Evolutionary conservation across 768 basidiomycete genomes (phyloP).

Genomic region (Lactarius hatsudake): DNA sequence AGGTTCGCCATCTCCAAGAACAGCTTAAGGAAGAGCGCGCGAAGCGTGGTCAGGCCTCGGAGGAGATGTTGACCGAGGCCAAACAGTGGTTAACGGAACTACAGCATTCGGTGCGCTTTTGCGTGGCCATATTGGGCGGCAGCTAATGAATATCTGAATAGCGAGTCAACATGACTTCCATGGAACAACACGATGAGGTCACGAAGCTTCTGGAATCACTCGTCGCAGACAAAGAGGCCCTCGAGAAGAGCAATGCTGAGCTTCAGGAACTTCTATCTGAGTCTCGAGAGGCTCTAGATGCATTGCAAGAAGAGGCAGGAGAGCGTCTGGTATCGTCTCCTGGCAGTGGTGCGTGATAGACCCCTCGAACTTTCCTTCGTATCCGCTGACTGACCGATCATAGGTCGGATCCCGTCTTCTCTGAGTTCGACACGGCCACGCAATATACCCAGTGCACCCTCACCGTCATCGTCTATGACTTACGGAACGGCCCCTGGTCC

Average conservation of each 20-base stretch:
- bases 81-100: conserved; percentile 59
- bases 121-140: background rate
- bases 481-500: conserved; percentile 24
- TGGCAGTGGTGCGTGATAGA: conserved; percentile 28
- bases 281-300: conserved; percentile 70
- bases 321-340: conserved; percentile 48
- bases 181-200: conserved; percentile 54
- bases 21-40: conserved; percentile 58
- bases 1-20: conserved; percentile 62
- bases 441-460: background rate
- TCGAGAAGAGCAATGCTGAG: conserved; percentile 81
- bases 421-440: background rate
- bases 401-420: conserved; percentile 26
- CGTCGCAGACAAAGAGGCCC: conserved; percentile 77
- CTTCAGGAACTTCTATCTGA: conserved; percentile 71
- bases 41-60: conserved; percentile 62
- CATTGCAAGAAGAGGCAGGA: conserved; percentile 69
- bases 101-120: conserved; percentile 50
- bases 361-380: conserved; percentile 20
- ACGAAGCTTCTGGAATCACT: conserved; percentile 75
- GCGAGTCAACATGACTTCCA: conserved; percentile 42
- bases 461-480: conserved; percentile 3
- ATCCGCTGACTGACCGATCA: background rate
- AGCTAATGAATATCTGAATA: background rate
- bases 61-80: conserved; percentile 64